Percentiles rank a stretch among this genome's conserved stretches.
Conservation (phyloP, 371 early-diverging fungal species). For the Mortierella sp. region DNA sequence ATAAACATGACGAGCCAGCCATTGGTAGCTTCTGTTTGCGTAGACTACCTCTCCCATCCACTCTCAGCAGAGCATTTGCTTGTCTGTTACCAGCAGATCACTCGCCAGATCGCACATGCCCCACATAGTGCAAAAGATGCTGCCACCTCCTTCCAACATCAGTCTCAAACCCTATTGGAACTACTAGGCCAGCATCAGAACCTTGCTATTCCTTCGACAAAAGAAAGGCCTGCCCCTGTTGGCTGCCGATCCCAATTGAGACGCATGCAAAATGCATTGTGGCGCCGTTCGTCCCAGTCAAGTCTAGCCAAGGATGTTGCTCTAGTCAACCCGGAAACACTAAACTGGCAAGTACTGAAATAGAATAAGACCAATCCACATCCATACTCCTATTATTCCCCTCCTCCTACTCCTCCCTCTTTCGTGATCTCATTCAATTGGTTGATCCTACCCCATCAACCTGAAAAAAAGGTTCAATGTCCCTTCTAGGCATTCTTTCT, state of each 20-base stretch:
- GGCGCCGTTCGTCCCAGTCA: conserved; percentile 51
- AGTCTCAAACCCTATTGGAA: conserved; percentile 41
- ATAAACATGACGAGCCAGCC: conserved; percentile 51
- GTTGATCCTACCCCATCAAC: background rate
- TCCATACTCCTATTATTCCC: background rate
- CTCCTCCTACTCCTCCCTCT: background rate
- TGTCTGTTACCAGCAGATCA: conserved; percentile 56
- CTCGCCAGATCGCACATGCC: conserved; percentile 53
- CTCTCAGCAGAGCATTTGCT: conserved; percentile 46
- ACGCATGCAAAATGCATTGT: conserved; percentile 56
- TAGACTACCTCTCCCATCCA: conserved; percentile 56
- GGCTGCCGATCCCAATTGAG: conserved; percentile 42
- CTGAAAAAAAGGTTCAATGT: too few species aligned
- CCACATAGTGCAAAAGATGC: conserved; percentile 52
- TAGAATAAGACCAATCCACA: background rate
- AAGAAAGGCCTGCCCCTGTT: conserved; percentile 46
- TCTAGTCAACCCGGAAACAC: conserved; percentile 45
- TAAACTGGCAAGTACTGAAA: conserved; percentile 45
- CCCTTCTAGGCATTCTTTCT: background rate
- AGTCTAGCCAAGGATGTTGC: conserved; percentile 52
- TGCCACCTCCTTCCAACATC: conserved; percentile 46
- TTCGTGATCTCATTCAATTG: conserved; percentile 1
- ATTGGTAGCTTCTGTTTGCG: conserved; percentile 50
- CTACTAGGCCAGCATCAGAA: conserved; percentile 42
- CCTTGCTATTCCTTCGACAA: conserved; percentile 29